Evolutionary conservation across 768 basidiomycete genomes (phyloP).

Genomic region (Solioccasus polychromus): DNA sequence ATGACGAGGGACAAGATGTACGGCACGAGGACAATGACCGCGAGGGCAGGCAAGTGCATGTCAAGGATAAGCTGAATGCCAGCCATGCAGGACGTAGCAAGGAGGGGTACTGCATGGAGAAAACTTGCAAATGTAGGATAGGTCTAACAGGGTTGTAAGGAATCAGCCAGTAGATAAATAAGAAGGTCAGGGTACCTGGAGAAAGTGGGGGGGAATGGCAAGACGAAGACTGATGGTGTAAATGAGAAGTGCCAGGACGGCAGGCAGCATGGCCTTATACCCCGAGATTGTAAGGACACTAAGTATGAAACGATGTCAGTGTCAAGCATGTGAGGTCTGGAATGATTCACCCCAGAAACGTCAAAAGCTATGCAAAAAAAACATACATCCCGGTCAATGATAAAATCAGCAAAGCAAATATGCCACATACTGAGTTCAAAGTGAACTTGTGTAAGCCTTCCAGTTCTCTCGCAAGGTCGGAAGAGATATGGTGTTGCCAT

Average conservation of each 20-base stretch:
- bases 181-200: no score
- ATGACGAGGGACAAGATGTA: no score
- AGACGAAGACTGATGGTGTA: conserved; percentile 18
- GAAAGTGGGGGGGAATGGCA: conserved; percentile 1
- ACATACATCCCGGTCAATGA: background rate
- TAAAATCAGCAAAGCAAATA: background rate
- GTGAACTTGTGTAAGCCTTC: conserved; percentile 10
- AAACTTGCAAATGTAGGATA: conserved; percentile 2
- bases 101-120: conserved; percentile 13
- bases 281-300: conserved; percentile 16
- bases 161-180: no score
- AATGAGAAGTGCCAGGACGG: conserved; percentile 14
- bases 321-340: background rate
- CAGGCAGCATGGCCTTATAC: conserved; percentile 1
- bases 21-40: conserved; percentile 5
- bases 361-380: conserved; percentile 6
- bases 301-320: background rate
- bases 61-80: conserved; percentile 4
- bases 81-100: conserved; percentile 14
- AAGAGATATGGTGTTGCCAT: background rate
- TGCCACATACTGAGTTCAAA: conserved; percentile 12
- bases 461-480: conserved; percentile 5
- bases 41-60: conserved; percentile 7
- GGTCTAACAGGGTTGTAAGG: no score
- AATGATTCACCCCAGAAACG: conserved; percentile 12